Evolutionary conservation across 2,329 filamentous ascomycete species (phyloP).

Genomic region (Penicillium sp.): DNA sequence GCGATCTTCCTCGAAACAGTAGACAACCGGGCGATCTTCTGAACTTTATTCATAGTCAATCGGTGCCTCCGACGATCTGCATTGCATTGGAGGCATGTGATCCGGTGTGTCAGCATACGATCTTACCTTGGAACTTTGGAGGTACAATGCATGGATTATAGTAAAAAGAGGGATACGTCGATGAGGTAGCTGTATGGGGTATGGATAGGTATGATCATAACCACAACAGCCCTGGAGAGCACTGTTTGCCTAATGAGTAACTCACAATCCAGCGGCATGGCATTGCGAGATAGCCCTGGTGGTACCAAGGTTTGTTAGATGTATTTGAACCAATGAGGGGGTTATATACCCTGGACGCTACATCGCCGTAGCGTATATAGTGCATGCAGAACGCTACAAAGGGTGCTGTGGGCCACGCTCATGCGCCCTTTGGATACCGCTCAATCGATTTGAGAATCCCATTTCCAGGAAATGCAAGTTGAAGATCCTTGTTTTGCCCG

Average conservation of each 20-base stretch:
- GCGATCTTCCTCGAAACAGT: not conserved
- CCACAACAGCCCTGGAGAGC: no score
- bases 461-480: constrained; percentile 28
- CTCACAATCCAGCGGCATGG: no score
- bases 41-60: not conserved
- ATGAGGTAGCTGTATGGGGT: no score
- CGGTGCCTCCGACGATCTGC: constrained; percentile 3
- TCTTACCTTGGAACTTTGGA: not conserved
- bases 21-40: not conserved
- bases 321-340: not conserved
- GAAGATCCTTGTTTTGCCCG: constrained; percentile 18
- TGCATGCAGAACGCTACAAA: constrained; percentile 17
- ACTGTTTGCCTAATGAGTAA: no score
- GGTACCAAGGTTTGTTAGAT: not conserved
- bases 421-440: constrained; percentile 11
- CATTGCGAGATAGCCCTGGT: not conserved
- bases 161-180: no score
- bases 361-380: not conserved
- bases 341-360: not conserved
- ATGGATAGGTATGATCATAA: no score
- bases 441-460: constrained; percentile 13
- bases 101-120: not conserved
- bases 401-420: constrained; percentile 10
- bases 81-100: constrained; percentile 1
- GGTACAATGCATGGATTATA: not conserved